Evolutionary conservation across 306 rosid species (phyloP).

Genomic region (cucumber (Cucumis sativus)): DNA sequence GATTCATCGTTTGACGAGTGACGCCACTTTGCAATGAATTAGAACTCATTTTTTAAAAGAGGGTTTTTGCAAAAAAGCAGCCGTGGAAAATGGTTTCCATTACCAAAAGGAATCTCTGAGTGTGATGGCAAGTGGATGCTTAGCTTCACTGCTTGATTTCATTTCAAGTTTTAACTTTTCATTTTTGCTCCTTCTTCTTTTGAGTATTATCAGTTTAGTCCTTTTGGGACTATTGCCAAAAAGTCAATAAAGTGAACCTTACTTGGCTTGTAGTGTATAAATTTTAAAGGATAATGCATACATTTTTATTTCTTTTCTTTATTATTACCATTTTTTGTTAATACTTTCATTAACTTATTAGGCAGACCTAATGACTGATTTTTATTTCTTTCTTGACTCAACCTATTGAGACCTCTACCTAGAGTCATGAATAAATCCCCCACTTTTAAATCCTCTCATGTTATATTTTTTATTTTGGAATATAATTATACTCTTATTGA

Average conservation of each 20-base stretch:
- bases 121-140: background rate
- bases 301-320: background rate
- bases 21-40: background rate
- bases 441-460: no score
- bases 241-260: background rate
- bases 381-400: no score
- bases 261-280: background rate
- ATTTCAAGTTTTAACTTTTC: background rate
- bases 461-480: no score
- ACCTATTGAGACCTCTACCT: no score
- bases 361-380: background rate
- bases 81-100: slow-evolving; percentile 1
- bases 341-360: no score
- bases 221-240: background rate
- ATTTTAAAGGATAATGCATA: background rate
- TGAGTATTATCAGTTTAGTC: background rate
- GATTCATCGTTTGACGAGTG: background rate
- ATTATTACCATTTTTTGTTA: background rate
- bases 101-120: background rate
- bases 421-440: no score
- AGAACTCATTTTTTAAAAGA: background rate
- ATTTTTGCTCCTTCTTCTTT: background rate
- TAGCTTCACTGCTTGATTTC: background rate
- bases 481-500: no score
- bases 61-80: background rate